Percentiles rank a stretch among this genome's conserved stretches.
Evolutionary conservation across 2,329 filamentous ascomycete genomes (phyloP).

Genomic region (Botryotinia globosa): DNA sequence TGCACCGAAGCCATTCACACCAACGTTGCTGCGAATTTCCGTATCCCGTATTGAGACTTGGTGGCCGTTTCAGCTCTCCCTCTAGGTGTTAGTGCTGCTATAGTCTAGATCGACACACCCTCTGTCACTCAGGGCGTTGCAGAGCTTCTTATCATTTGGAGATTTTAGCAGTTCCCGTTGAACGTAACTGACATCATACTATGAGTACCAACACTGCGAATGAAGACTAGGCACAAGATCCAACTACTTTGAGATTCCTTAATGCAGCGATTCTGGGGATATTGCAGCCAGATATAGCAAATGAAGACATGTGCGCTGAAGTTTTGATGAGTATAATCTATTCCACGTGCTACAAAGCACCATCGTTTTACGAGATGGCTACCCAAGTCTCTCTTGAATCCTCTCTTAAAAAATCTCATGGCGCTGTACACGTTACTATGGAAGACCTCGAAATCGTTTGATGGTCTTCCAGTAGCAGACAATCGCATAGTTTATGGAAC

Average conservation of each 20-base stretch:
- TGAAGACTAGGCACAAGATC: slow-evolving; percentile 25
- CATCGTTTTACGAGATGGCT: neutral
- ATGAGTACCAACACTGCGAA: neutral
- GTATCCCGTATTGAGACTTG: slow-evolving; percentile 50
- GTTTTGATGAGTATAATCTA: slow-evolving; percentile 2
- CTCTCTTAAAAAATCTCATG: slow-evolving; percentile 48
- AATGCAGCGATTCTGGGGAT: neutral
- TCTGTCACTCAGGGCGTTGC: slow-evolving; percentile 35
- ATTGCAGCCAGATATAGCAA: neutral
- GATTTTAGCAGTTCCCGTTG: slow-evolving; percentile 42
- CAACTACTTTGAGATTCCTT: neutral
- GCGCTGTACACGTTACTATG: slow-evolving; percentile 43
- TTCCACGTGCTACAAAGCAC: neutral
- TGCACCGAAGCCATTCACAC: slow-evolving; percentile 42
- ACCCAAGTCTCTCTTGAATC: slow-evolving; percentile 1
- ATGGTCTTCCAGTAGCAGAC: neutral
- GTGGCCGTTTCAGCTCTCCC: slow-evolving; percentile 44
- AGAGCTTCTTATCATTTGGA: slow-evolving; percentile 53
- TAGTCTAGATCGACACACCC: slow-evolving; percentile 33
- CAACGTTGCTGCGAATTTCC: slow-evolving; percentile 41
- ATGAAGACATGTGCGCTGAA: neutral
- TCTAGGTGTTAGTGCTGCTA: slow-evolving; percentile 33
- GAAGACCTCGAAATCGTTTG: slow-evolving; percentile 34
- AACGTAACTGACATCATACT: slow-evolving; percentile 36
- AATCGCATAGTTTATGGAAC: slow-evolving; percentile 23